Percentiles rank a stretch among this genome's conserved stretches.
Conservation (phyloP, 23 red algal genomes). For the Gracilaria caudata region DNA sequence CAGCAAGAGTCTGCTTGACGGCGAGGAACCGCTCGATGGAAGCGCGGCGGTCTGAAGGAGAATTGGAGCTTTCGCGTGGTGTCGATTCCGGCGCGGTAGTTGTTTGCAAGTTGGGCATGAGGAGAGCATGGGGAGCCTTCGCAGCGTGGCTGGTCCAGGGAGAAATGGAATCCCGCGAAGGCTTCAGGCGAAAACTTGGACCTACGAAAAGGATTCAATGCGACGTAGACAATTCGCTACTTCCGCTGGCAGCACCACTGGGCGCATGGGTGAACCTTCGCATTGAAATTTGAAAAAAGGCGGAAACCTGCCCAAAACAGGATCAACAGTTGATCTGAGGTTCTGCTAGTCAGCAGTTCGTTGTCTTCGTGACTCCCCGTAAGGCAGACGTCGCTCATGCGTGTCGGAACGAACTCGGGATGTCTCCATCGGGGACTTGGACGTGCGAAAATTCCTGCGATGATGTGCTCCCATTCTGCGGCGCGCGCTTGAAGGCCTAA, state of each 20-base stretch:
- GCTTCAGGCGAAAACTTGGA: too few species aligned
- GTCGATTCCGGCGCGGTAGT: neutral
- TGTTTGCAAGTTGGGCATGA: slow-evolving; percentile 9
- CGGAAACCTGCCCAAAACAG: neutral
- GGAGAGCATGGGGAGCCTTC: too few species aligned
- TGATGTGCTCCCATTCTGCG: neutral
- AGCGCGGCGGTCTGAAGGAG: slow-evolving; percentile 17
- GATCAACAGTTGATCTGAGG: neutral
- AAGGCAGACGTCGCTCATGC: neutral
- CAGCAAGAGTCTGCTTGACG: slow-evolving; percentile 53
- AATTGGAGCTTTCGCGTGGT: slow-evolving; percentile 9
- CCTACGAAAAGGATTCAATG: neutral
- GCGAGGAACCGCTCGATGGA: slow-evolving; percentile 43
- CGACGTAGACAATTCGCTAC: neutral
- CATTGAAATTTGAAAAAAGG: slow-evolving; percentile 12
- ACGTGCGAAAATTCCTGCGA: neutral
- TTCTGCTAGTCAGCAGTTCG: neutral
- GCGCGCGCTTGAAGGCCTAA: neutral
- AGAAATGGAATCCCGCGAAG: neutral
- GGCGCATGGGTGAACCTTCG: neutral
- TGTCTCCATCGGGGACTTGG: neutral
- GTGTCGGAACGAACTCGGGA: slow-evolving; percentile 5
- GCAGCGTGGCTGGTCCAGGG: neutral
- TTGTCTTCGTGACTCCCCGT: neutral
- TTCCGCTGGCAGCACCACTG: neutral